A percentile compares a stretch with the other conserved stretches of the same genome.
These are phyloP conservation scores for Hypoxylon fuscum DNA, from an alignment of 495 filamentous ascomycete genomes.

Conservation along the genomic window DNA sequence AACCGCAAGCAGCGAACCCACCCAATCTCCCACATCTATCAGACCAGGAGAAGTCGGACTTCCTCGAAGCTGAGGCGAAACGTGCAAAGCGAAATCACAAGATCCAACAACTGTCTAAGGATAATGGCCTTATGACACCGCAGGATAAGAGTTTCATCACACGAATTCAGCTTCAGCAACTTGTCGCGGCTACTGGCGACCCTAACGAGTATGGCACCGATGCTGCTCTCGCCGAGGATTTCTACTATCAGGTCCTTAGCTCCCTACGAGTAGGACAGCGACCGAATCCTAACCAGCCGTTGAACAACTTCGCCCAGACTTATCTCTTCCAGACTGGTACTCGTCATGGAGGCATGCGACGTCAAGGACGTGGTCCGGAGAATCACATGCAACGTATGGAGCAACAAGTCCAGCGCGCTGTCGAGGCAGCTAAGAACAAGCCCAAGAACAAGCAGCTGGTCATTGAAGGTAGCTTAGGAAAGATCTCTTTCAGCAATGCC, in stretches of 20 bases:
- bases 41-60: constrained; percentile 80
- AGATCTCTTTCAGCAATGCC: constrained; percentile 98
- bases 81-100: constrained; percentile 98
- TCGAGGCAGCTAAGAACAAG: constrained; percentile 95
- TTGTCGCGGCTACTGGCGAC: constrained; percentile 90
- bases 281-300: constrained; percentile 86
- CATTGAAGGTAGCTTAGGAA: constrained; percentile 96
- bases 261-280: constrained; percentile 89
- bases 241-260: constrained; percentile 97
- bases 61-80: constrained; percentile 89
- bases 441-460: constrained; percentile 99
- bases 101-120: constrained; percentile 90
- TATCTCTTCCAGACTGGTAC: constrained; percentile 94
- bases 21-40: constrained; percentile 79
- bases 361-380: constrained; percentile 81
- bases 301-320: constrained; percentile 96
- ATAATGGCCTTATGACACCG: constrained; percentile 98
- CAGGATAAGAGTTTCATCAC: constrained; percentile 99
- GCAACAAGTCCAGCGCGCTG: constrained; percentile 95
- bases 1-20: constrained; percentile 63
- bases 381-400: constrained; percentile 99
- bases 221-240: constrained; percentile 85
- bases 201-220: constrained; percentile 81
- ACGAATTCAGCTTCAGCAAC: constrained; percentile 94
- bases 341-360: constrained; percentile 73